Evolutionary conservation across 768 basidiomycete genomes (phyloP), one percentile per base, ranked within the genome.

Genomic region (Infundibulicybe gibba): DNA sequence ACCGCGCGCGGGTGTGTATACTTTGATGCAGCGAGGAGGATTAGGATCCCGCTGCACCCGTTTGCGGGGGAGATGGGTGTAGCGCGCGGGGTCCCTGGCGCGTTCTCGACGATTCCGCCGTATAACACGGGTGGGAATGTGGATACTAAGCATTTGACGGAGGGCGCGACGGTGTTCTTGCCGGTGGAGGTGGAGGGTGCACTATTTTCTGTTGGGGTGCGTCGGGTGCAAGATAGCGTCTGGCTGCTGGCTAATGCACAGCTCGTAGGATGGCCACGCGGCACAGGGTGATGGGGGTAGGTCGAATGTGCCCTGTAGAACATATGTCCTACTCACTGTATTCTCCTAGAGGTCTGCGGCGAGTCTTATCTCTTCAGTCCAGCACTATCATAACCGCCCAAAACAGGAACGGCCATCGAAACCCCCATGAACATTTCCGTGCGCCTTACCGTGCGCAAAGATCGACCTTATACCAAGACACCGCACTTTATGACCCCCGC

Each of bases 21-120:
- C 65, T 74, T 82, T 51, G 71, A 80, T 56, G 64, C 74, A 50
- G 64, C 58, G 41, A 69, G 65, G 49, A 65, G 66, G 8, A 76
- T 82, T 4, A 68, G 67, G 50, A 69, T 82, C 20, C 80, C 77
- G 3, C 45, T 83, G 5, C 54, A 68, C 32, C 81, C 82, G 13
- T 83, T 83, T 60, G 74, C 79, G 8, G 81, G 82, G 0, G 81
- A 83, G 61, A 81, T 83, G 77, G 81, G 82, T 12, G 76, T 83
- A 14, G 81, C 76, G 15, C 73, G 69, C 16, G 78, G 69, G 13
- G 64, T 63, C 46, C 57, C 54, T 9, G 82, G 82, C 2, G 68
- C 75, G 21, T 75, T 72, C 53, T 82, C 80, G 12, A 83, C 79
- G 14, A 83, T 83, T 41, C 82, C 82, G 39, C 82, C 81, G 2